Evolutionary conservation across 2,329 filamentous ascomycete genomes (phyloP), one percentile per base, ranked within the genome.

Genomic region (Sclerotinia trifoliorum): DNA sequence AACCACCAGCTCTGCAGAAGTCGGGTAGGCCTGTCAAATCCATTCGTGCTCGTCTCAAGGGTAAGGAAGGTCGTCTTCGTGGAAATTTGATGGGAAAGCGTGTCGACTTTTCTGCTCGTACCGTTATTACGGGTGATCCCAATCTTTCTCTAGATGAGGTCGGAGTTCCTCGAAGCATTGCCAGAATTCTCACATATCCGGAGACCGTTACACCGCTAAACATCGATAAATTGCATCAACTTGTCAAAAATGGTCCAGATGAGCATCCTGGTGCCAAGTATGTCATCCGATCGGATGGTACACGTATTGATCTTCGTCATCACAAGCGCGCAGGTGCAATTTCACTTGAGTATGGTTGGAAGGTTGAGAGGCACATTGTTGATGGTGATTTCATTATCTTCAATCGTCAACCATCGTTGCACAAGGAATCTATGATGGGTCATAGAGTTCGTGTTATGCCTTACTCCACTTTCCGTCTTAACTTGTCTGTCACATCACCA

Each of bases 361-460:
- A 97, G 78, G 96, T 99, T 48, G 95, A 99, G 81, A 90, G 95
- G 71, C 95, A 99, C 80, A 88, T 99, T 72, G 89, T 96, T 76
- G 93, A 97, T 76, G 94, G 94, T 68, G 95, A 99, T 80, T 96
- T 93, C 73, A 98, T 99, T 81, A 94, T 99, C 77, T 99, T 99
- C 88, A 99, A 99, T 80, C 95, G 95, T 85, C 95, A 99, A 78
- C 95, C 95, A 0, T 99, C 95, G 48, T 84, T 99, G 76, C 95
- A 99, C 85, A 99, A 99, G 81, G 95, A 99, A 79, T 99, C 95
- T 70, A 99, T 99, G 95, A 99, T 99, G 96, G 95, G 93, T 80
- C 95, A 99, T 81, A 89, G 93, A 75, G 95, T 99, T 71, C 90
- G 90, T 70, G 95, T 99, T 70, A 98, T 99, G 94, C 95, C 95